Base-by-base conservation (phyloP, 1,284 basidiomycete genomes). In the Sparassis latifolia region DNA sequence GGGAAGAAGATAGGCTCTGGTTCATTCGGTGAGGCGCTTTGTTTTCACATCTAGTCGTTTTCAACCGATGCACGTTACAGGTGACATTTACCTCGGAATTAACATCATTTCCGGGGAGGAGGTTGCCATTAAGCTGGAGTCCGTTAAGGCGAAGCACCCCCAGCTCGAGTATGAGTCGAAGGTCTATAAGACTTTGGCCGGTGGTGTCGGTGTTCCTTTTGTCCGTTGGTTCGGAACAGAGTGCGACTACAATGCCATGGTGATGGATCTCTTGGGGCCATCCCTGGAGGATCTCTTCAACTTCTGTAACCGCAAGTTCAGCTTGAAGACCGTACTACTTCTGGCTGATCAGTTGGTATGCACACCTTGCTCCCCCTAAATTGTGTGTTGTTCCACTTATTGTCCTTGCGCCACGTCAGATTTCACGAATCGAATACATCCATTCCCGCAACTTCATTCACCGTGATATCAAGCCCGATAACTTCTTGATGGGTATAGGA, bases 71-170 rank as follows among this genome's bases (percentile, higher is more conserved):
- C 35, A 38, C 35, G 20, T 28, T 51, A 12, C 42, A 95, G 93
- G 94, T 73, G 96, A 99, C 67, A 99, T 99, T 70, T 99, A 98
- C 72, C 90, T 99, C 55, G 97, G 97, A 56, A 95, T 97, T 72
- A 98, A 99, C 80, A 98, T 99, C 75, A 98, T 99, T 69, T 97
- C 95, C n/a, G 96, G 96, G 47, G 95, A 99, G 69, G 96, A 98
- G 70, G 97, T 99, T 53, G 97, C 95, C 66, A 98, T 99, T 83
- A 99, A 99, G 76, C 89, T 99, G 62, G 97, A 99, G 74, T 97
- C 94, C 1, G 92, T 98, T 74, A 99, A 99, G 74, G 96, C 97
- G 60, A 99, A 99, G 74, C 95, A 98, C 66, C 96, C 97, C n/a
- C 97, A 99, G 73, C 89, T 99, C 64, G 96, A 99, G 72, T 98